Conservation (phyloP, 352 stramenopile species). For the Lagenidium sp. region DNA sequence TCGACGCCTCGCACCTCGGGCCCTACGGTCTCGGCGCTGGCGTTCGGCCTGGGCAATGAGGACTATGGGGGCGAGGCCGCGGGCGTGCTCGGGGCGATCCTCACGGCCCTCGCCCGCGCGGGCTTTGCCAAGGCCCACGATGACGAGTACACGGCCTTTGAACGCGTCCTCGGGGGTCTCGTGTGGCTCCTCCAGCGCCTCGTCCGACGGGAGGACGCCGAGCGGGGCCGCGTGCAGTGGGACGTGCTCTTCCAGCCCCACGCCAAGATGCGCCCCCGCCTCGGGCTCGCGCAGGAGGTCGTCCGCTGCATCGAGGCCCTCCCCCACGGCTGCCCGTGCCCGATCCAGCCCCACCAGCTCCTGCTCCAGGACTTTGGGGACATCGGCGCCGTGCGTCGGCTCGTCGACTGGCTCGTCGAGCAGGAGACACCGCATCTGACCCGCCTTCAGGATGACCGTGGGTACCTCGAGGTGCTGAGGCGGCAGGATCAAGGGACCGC, state of each 20-base stretch:
- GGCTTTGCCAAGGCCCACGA: conserved; percentile 37
- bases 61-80: conserved; percentile 11
- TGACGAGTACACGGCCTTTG: conserved; percentile 39
- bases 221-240: conserved; percentile 43
- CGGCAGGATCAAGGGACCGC: neutral
- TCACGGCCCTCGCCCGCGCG: conserved; percentile 19
- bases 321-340: conserved; percentile 13
- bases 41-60: conserved; percentile 8
- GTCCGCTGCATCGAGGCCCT: conserved; percentile 34
- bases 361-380: conserved; percentile 75
- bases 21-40: too few relatives aligned
- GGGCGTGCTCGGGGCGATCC: conserved; percentile 14
- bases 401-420: conserved; percentile 50
- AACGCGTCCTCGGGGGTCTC: conserved; percentile 47
- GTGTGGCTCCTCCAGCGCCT: conserved; percentile 54
- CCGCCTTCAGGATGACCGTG: conserved; percentile 18
- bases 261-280: conserved; percentile 51
- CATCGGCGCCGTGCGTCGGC: conserved; percentile 36
- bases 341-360: conserved; percentile 61
- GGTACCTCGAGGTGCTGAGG: conserved; percentile 20
- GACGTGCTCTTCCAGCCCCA: conserved; percentile 56
- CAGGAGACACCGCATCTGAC: conserved; percentile 24
- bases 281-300: conserved; percentile 58
- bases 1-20: neutral
- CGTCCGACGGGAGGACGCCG: conserved; percentile 34